Evolutionary conservation across 2,329 filamentous ascomycete genomes (phyloP), one percentile per base, ranked within the genome.

Genomic region (Botrytis paeoniae): DNA sequence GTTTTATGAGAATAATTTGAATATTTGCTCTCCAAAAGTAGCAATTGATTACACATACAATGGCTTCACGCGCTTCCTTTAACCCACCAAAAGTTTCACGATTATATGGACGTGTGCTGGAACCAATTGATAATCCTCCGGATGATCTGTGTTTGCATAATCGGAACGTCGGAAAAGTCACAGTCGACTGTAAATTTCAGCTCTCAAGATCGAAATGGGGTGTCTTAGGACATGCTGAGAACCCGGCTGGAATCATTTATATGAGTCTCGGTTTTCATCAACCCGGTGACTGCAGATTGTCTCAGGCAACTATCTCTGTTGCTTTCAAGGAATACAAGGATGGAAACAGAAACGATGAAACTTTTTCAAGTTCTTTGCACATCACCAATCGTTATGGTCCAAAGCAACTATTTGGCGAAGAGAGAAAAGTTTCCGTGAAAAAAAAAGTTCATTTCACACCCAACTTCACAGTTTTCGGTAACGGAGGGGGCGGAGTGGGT

Each of bases 161-260:
- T 51, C 45, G 22, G 22, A 51, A 51, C 9, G 22, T 51, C 45
- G 22, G 45, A 25, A 51, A 51, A 25, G 22, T 51, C 45, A 25
- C 1, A 51, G 22, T 54, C 8, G 45, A 68, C 25, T 68, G 64
- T 54, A 29, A 48, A 68, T n/a, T 48, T 12, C 18, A 32, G 5
- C n/a, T 68, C 16, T 68, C 64, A 3, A 68, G 18, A 48, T 68
- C 64, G 14, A 54, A 68, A 18, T 57, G 41, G 20, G 64, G 64
- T 25, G 32, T 35, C 14, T n/a, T 68, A 8, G 37, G 41, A n/a
- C 29, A 22, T 9, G 37, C 32, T 25, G 29, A 18, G 22, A 48
- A 20, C 9, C 41, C 63, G 12, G 63, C 39, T n/a, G 41, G 64
- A 22, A 37, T 68, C 29, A 22, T 68, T 32, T 68, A 68, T 12